A percentile compares a stretch with the other conserved stretches of the same genome.
phyloP scores from a whole-genome alignment of 1,284 basidiomycete species.

The Boletus subluridellus region DNA sequence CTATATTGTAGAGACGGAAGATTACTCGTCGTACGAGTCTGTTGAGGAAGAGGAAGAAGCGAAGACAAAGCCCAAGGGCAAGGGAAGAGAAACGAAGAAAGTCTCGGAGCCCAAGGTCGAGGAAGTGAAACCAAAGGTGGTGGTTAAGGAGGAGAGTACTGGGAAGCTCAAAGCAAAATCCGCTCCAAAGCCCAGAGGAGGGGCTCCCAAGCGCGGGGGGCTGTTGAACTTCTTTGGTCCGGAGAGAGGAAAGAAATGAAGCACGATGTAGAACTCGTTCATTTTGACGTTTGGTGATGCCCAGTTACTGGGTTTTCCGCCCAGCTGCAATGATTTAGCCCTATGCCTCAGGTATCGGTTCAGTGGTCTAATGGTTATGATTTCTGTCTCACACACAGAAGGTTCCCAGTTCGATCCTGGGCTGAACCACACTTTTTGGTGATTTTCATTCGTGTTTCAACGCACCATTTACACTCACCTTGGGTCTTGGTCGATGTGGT shows the following conservation, averaged over 20 bases:
- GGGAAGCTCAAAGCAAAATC: constrained; percentile 20
- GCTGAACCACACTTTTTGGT: constrained; percentile 37
- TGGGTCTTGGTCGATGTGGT: too few relatives aligned
- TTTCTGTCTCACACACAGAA: constrained; percentile 49
- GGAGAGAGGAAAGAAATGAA: constrained; percentile 32
- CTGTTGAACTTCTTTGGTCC: constrained; percentile 35
- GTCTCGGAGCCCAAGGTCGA: constrained; percentile 32
- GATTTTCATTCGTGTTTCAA: not conserved
- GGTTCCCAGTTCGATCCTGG: constrained; percentile 49
- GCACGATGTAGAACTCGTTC: not conserved
- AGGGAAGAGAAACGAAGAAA: constrained; percentile 31
- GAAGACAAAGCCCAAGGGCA: constrained; percentile 21
- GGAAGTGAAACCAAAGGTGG: constrained; percentile 11
- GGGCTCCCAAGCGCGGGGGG: constrained; percentile 28
- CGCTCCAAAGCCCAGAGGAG: constrained; percentile 18
- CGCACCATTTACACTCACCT: not conserved
- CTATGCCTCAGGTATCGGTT: constrained; percentile 10
- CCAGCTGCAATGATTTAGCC: rapidly evolving
- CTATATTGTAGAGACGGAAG: constrained; percentile 55
- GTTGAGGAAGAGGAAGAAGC: constrained; percentile 55
- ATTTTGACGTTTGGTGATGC: not conserved
- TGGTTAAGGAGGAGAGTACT: constrained; percentile 12
- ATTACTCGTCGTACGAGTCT: constrained; percentile 77
- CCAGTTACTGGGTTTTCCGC: not conserved
- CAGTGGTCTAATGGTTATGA: constrained; percentile 46